Conservation (phyloP, 306 rosid species). For the Prunus mongolica region DNA sequence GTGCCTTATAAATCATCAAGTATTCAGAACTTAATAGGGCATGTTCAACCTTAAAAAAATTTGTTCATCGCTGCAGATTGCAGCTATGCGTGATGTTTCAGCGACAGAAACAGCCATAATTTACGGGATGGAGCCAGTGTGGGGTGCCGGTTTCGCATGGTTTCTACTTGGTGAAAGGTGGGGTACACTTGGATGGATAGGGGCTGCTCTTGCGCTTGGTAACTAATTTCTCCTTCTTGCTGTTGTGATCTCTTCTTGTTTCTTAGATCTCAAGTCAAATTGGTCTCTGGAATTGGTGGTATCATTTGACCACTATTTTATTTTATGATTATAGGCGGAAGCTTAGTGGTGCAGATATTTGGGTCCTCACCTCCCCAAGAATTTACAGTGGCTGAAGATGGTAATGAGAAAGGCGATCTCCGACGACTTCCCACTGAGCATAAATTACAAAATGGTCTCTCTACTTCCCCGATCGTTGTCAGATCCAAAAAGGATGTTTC, state of each 20-base stretch:
- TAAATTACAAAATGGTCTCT: conserved; percentile 11
- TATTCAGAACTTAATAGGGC: background rate
- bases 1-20: background rate
- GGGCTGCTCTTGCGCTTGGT: conserved; percentile 70
- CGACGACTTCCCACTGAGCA: background rate
- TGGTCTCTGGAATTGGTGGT: too few species aligned
- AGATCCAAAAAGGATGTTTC: conserved; percentile 10
- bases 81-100: conserved; percentile 74
- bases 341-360: conserved; percentile 60
- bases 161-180: conserved; percentile 82
- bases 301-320: too few species aligned
- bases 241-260: background rate
- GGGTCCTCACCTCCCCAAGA: conserved; percentile 29
- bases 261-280: too few species aligned
- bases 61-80: conserved; percentile 35
- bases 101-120: conserved; percentile 77
- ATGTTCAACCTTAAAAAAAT: background rate
- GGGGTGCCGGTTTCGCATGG: conserved; percentile 87
- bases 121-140: conserved; percentile 73
- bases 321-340: conserved; percentile 42
- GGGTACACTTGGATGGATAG: conserved; percentile 68
- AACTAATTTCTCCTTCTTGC: background rate
- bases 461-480: conserved; percentile 24
- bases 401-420: conserved; percentile 13
- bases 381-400: background rate